Evolutionary conservation across 352 stramenopile species (phyloP).

Genomic region (Phytophthora tentaculata): DNA sequence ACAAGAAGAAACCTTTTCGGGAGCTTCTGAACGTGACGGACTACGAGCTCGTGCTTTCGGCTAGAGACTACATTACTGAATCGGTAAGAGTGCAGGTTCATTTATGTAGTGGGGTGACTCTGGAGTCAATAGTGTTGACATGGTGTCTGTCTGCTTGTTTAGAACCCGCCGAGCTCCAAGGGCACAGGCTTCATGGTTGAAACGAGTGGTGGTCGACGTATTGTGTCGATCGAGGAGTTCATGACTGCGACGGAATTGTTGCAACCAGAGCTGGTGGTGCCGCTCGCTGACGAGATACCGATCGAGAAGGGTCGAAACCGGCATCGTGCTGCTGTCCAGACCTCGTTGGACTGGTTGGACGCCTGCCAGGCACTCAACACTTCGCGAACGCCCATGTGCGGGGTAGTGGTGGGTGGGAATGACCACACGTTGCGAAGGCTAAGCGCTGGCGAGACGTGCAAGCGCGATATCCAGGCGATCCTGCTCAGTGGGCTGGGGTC

Average conservation of each 20-base stretch:
- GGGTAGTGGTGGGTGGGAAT: constrained; percentile 71
- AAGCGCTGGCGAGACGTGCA: constrained; percentile 68
- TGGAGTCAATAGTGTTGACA: neutral
- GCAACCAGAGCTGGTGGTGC: constrained; percentile 60
- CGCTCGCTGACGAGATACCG: constrained; percentile 72
- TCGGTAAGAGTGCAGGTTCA: constrained; percentile 34
- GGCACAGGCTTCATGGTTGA: constrained; percentile 59
- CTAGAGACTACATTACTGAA: constrained; percentile 71
- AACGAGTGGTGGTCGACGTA: constrained; percentile 56
- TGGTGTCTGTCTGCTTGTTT: neutral
- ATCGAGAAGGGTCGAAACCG: constrained; percentile 66
- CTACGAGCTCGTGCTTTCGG: constrained; percentile 63
- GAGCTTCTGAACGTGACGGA: constrained; percentile 60
- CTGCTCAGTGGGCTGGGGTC: constrained; percentile 68
- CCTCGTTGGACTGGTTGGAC: constrained; percentile 76
- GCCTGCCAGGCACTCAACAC: constrained; percentile 45
- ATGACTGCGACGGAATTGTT: constrained; percentile 63
- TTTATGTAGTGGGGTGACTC: neutral
- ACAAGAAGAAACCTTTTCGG: constrained; percentile 49
- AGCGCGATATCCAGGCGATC: constrained; percentile 70
- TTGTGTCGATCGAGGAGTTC: constrained; percentile 57
- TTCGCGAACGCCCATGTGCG: constrained; percentile 48
- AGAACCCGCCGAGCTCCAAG: constrained; percentile 66
- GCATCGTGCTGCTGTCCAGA: constrained; percentile 67
- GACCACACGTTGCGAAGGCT: constrained; percentile 58